Evolutionary conservation across 805 yeast genomes (phyloP), one percentile per base, ranked within the genome.

Genomic region (Kodamaea hsintzibuensis): DNA sequence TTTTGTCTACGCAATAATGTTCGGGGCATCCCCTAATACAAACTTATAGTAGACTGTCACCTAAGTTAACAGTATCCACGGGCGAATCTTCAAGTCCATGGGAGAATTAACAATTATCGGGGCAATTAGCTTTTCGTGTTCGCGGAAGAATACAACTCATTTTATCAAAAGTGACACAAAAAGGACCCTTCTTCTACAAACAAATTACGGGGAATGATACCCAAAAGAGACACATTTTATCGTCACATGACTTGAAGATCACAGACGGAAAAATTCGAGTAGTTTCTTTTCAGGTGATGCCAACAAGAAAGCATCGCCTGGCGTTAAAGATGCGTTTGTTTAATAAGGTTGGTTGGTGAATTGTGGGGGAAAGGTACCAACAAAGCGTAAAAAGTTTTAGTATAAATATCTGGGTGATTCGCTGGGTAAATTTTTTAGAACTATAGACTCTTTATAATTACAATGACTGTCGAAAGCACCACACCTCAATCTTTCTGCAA

Each of bases 381-480:
- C 25, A 18, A 13, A 12, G 25, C 40, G 13, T 27, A 30, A 33
- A 14, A 45, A 30, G 33, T 43, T 22, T 43, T 27, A 9, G 35
- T 49, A 49, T 49, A 49, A 49, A 49, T 49, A 49, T n/a, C 25
- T 10, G 10, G 35, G 37, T 47, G 19, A n/a, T 13, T n/a, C 17
- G 22, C 40, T 9, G 25, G 8, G 25, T 22, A 30, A 30, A 30
- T 30, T 30, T 30, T 35, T 10, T 2, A 4, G 10, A n/a, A 13
- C 14, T 40, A 9, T 19, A 22, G 16, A 46, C 22, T 14, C 12
- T 6, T 10, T n/a, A 22, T n/a, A 19, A 12, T 30, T 42, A 48
- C 54, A 35, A 69, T 69, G 73, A 69, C 73, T 25, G 58, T 64
- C 53, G 68, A 66, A 47, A 38, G 56, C 37, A 17, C 56, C 33